Conservation (phyloP, 441 rosid species). For the Croton setiger region DNA sequence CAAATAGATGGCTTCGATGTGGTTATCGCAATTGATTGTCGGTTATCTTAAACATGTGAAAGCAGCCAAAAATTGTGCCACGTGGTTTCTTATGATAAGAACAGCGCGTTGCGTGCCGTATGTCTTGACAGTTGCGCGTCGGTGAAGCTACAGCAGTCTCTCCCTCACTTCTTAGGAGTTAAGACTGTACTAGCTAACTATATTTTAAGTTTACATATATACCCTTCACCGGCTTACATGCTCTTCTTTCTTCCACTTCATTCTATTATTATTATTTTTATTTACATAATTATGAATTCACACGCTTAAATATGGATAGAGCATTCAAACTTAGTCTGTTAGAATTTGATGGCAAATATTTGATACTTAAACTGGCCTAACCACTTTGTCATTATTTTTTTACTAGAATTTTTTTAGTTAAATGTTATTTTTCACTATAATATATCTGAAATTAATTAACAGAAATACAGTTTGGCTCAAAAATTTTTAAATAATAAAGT, state of each 20-base stretch:
- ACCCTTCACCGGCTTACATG: background rate
- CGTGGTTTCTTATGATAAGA: conserved; percentile 16
- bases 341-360: too few species aligned
- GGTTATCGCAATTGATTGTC: conserved; percentile 25
- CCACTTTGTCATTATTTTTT: too few species aligned
- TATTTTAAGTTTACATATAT: background rate
- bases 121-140: conserved; percentile 31
- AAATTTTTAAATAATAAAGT: too few species aligned
- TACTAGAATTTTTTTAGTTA: too few species aligned
- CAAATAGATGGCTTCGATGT: conserved; percentile 28
- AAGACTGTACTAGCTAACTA: conserved; percentile 10
- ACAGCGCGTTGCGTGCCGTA: conserved; percentile 38
- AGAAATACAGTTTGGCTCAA: too few species aligned
- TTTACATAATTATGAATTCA: too few species aligned
- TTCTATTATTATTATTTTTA: background rate
- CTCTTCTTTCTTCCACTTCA: background rate
- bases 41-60: conserved; percentile 19
- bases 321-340: too few species aligned
- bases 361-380: too few species aligned
- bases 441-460: too few species aligned
- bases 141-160: conserved; percentile 21
- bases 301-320: too few species aligned
- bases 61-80: conserved; percentile 11
- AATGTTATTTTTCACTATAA: too few species aligned
- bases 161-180: background rate